Base-by-base conservation (phyloP, 805 yeast species). In the Starmera dryadoides region DNA sequence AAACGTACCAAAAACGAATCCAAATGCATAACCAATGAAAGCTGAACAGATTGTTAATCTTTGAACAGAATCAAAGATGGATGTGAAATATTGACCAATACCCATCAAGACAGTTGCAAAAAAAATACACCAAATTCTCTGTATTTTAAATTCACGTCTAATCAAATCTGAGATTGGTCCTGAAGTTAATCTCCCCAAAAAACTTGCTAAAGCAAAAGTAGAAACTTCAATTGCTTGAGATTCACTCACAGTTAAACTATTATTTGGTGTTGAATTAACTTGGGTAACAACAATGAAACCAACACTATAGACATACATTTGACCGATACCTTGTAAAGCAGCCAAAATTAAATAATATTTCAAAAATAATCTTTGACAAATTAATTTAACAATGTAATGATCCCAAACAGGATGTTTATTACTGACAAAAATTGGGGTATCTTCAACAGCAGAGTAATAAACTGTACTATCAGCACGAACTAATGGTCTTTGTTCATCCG, bases 221-320 rank as follows among this genome's bases (percentile, higher is more conserved):
- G 86, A 78, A 0, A 83, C 89, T 52, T 83, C 89, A 6, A 81
- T 39, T 1, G 89, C 86, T 52, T 83, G 91, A 8, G 68, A 60
- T 14, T 75, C 64, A 6, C 72, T 64, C 1, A 74, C 66, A 5
- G 58, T 49, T 6, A 51, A 20, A 6, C 46, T 18, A 2, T 44
- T 43, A 6, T 45, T 47, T 4, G 47, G 61, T 40, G 45, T 44
- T 2, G 64, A 54, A 45, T 50, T 59, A 11, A 62, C 57, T 44
- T 69, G 71, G 0, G 73, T 69, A 37, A 63, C 70, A 9, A 81
- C 83, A n/a, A 84, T 69, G 50, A 78, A 83, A 0, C 94, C 94
- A 28, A 84, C 79, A 3, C 84, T 72, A 51, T 70, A 84, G 21
- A 84, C 82, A 52, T 82, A 84, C 57, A 76, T 73, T 54, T 82